Conservation (phyloP, 768 basidiomycete species). For the Phaeolepiota aurea region DNA sequence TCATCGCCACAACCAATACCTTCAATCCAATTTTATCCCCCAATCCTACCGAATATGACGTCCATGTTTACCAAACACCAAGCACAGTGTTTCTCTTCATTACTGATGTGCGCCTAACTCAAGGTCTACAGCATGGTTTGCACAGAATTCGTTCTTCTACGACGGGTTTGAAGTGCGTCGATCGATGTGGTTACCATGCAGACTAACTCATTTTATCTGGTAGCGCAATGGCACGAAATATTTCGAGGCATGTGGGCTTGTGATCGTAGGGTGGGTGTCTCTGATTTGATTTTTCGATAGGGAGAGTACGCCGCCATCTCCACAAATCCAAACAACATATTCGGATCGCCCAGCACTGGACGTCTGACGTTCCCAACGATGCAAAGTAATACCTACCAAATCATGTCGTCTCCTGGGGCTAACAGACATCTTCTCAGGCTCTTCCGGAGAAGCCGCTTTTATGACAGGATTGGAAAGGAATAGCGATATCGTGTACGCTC, state of each 20-base stretch:
- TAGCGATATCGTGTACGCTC: slow-evolving; percentile 26
- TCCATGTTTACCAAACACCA: slow-evolving; percentile 52
- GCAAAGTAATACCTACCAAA: slow-evolving; percentile 25
- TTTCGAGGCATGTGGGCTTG: slow-evolving; percentile 48
- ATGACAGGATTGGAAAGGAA: slow-evolving; percentile 62
- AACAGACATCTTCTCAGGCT: slow-evolving; percentile 31
- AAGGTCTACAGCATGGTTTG: slow-evolving; percentile 28
- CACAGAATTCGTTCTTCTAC: slow-evolving; percentile 31
- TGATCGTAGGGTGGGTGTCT: too few relatives aligned
- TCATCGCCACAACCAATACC: slow-evolving; percentile 44
- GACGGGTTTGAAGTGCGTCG: slow-evolving; percentile 23
- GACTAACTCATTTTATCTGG: too few relatives aligned
- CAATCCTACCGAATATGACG: slow-evolving; percentile 43
- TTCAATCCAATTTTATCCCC: slow-evolving; percentile 38
- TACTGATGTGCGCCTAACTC: background rate
- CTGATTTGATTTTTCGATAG: too few relatives aligned
- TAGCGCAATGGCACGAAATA: slow-evolving; percentile 54
- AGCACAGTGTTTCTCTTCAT: slow-evolving; percentile 19
- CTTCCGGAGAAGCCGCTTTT: slow-evolving; percentile 54
- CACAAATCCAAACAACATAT: slow-evolving; percentile 40
- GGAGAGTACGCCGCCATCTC: slow-evolving; percentile 61
- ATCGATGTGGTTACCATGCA: too few relatives aligned
- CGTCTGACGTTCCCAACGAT: slow-evolving; percentile 48
- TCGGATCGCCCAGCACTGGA: slow-evolving; percentile 34
- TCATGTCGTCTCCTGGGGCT: background rate